Percentiles rank a stretch among this genome's conserved stretches.
These are phyloP conservation scores for Linnemannia schmuckeri DNA, from an alignment of 192 early-diverging fungal genomes.

Conservation along the genomic window DNA sequence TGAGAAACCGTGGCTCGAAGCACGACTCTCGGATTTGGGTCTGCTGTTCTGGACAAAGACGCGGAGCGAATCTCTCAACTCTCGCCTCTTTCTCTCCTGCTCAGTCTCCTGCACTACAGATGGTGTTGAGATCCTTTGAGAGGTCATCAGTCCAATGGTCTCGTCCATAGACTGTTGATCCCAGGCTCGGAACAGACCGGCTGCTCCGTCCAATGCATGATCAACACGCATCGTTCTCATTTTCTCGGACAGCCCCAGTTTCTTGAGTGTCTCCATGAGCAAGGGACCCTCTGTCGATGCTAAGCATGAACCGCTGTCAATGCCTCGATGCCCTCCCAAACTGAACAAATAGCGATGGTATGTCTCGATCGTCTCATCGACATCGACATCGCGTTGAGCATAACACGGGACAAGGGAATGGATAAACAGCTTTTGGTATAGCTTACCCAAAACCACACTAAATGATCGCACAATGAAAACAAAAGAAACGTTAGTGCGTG, in stretches of 20 bases:
- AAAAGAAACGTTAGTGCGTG: neutral
- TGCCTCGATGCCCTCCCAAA: slow-evolving; percentile 52
- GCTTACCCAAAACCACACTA: slow-evolving; percentile 63
- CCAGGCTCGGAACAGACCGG: slow-evolving; percentile 47
- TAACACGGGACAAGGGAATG: slow-evolving; percentile 61
- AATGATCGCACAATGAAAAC: neutral
- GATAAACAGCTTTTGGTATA: slow-evolving; percentile 69
- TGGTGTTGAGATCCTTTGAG: neutral
- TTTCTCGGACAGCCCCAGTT: slow-evolving; percentile 49
- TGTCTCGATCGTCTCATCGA: slow-evolving; percentile 45
- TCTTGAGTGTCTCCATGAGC: slow-evolving; percentile 50
- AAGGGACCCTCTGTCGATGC: slow-evolving; percentile 44
- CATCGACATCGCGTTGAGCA: slow-evolving; percentile 54
- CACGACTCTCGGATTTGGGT: slow-evolving; percentile 19
- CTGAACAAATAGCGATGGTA: slow-evolving; percentile 58
- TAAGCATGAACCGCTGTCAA: slow-evolving; percentile 52
- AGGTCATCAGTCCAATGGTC: neutral
- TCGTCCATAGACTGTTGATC: slow-evolving; percentile 24
- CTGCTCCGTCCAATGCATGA: slow-evolving; percentile 40
- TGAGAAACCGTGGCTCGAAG: neutral
- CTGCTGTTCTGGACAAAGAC: slow-evolving; percentile 42
- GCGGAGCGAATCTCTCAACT: slow-evolving; percentile 44
- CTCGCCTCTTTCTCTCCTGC: slow-evolving; percentile 35
- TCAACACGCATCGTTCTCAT: slow-evolving; percentile 42
- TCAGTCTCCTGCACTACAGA: slow-evolving; percentile 26